Conservation (phyloP, 1,284 basidiomycete species). For the Trametes versicolor region DNA sequence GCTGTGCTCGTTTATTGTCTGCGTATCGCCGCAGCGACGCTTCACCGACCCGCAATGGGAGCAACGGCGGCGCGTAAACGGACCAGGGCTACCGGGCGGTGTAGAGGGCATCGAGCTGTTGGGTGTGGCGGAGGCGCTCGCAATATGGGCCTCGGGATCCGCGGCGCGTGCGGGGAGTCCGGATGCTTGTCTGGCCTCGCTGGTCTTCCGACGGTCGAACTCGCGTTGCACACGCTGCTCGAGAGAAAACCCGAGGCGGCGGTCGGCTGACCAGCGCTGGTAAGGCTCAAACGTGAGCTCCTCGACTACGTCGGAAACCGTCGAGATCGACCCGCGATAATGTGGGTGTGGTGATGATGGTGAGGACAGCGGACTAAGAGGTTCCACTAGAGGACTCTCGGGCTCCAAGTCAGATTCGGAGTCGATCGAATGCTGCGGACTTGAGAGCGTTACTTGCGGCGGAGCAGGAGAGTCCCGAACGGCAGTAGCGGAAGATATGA, state of each 20-base stretch:
- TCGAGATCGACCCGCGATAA: slow-evolving; percentile 28
- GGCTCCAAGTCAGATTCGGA: slow-evolving; percentile 1
- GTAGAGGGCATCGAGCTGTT: slow-evolving; percentile 20
- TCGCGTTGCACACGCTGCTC: slow-evolving; percentile 44
- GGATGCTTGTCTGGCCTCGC: slow-evolving; percentile 30
- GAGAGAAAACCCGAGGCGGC: slow-evolving; percentile 40
- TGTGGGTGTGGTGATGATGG: slow-evolving; percentile 24
- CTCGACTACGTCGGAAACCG: slow-evolving; percentile 39
- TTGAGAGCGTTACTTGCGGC: neutral
- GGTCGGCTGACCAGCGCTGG: slow-evolving; percentile 46
- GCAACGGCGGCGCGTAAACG: slow-evolving; percentile 31
- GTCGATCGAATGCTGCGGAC: neutral
- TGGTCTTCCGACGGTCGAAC: slow-evolving; percentile 36
- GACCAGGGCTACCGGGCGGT: slow-evolving; percentile 16
- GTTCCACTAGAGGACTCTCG: slow-evolving; percentile 13
- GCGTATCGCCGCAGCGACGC: slow-evolving; percentile 30
- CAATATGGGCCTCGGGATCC: slow-evolving; percentile 20
- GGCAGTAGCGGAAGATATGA: slow-evolving; percentile 26
- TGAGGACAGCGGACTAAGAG: slow-evolving; percentile 10
- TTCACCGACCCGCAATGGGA: slow-evolving; percentile 39
- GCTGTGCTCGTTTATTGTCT: slow-evolving; percentile 31
- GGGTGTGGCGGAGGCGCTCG: neutral
- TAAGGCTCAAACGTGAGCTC: slow-evolving; percentile 37
- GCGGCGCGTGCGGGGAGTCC: slow-evolving; percentile 12
- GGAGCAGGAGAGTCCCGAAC: slow-evolving; percentile 25